Base-by-base conservation (phyloP, 169 alveolate genomes). In the Plasmodium knowlesi region DNA sequence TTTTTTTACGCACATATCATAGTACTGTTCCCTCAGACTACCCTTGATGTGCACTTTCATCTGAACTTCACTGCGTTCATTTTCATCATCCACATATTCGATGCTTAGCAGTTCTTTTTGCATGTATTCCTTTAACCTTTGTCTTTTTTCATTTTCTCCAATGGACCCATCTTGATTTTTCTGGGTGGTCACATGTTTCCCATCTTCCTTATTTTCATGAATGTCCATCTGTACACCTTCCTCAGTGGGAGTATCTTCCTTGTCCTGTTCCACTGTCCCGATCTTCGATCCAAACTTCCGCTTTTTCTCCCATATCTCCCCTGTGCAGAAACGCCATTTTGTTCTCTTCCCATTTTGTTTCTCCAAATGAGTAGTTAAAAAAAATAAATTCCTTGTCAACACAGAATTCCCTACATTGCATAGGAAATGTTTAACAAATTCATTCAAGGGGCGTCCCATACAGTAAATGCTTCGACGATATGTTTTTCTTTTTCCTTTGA, bases 1-100 rank as follows among this genome's bases (percentile, higher is more conserved):
- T 37, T 89, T 37, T 80, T 89, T 89, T 67, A 89, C 94, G 32
- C 94, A 89, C 32, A 61, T 34, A 34, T 89, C 94, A 61, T 89
- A 89, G 50, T 89, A 89, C 34, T 79, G 46, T 67, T 89, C 94
- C 53, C 94, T 79, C 61, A 89, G 43, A 28, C 82, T 79, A 10
- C 89, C 30, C n/a, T 89, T 89, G 43, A 89, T 79, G 10, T 80
- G 67, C 46, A 89, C 73, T 71, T 61, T 89, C 82, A 89, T 32
- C 25, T 67, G 70, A 57, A 89, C 50, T 32, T 89, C 94, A 71
- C 94, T 89, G 22, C 54, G 80, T 32, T 89, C 94, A 32, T 89
- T 89, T 4, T 89, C 82, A 61, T 89, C 94, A 28, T 89, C 94
- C 12, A 78, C 50, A n/a, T 78, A 79, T n/a, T 89, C 89, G 32